Evolutionary conservation across 2,329 filamentous ascomycete species (phyloP), one percentile per base, ranked within the genome.

Genomic region (Coccinonectria pachysandricola): DNA sequence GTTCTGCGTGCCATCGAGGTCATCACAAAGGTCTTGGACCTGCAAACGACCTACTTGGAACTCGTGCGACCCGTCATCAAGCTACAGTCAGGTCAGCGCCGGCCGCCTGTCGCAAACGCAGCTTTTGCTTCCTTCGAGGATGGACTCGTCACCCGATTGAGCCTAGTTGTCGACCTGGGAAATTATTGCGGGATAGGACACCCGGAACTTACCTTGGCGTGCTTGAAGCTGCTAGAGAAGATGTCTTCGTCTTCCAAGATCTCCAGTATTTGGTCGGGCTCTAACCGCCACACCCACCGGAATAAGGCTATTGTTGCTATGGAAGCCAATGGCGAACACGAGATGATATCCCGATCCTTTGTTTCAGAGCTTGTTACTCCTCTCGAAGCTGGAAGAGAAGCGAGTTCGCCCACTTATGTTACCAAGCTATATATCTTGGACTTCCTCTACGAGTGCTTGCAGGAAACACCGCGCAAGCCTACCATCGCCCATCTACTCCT

Each of bases 81-180:
- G 48, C 64, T 68, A 17, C 72, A 84, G 30, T 59, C 71, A 12
- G 68, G 65, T 15, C 61, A 68, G 24, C 68, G 73, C 26, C 64
- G 70, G 15, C 58, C 64, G 7, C 66, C 71, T 4, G 77, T 91
- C 12, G 70, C 79, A 1, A 59, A 59, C 25, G 71, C 79, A 5
- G 76, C 84, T 1, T 81, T 88, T 40, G 68, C 80, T n/a, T 87
- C 81, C 1, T 88, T 98, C 44, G 88, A 96, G 49, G 92, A 98
- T 46, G 86, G 84, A 6, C 65, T 98, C 12, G 65, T 94, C 19
- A 85, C 79, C 31, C 79, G 91, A 43, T 61, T 98, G 15, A 65
- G 71, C 21, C 61, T 94, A 6, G 71, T 96, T 20, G 77, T 86
- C 4, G 79, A 91, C 39, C 62, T 98, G 13, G 87, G 87, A 15